Evolutionary conservation across 2,329 filamentous ascomycete genomes (phyloP).

Genomic region (Phyllosticta capitalensis): DNA sequence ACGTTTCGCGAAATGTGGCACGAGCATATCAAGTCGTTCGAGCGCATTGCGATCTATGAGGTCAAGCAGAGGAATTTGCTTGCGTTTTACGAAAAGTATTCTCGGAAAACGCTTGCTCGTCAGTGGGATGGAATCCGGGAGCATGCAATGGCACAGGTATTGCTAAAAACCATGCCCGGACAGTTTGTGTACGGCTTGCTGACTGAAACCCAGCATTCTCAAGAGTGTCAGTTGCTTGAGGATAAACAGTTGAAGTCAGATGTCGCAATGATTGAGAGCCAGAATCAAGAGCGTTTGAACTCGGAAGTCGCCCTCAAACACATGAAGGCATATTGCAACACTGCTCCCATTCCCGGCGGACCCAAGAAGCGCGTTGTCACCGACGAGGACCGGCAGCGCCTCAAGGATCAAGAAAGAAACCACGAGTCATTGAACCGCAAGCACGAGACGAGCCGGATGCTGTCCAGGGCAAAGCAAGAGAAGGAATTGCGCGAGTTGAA

Average conservation of each 20-base stretch:
- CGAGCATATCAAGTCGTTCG: conserved; percentile 2
- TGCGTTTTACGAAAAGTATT: conserved; percentile 5
- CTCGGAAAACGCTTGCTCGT: conserved; percentile 1
- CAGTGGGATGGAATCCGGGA: not conserved
- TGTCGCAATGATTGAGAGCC: conserved; percentile 31
- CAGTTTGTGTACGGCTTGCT: not conserved
- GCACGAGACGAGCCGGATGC: conserved; percentile 38
- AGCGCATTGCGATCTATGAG: conserved; percentile 5
- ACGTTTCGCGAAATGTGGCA: conserved; percentile 6
- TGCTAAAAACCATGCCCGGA: not conserved
- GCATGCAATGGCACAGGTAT: not conserved
- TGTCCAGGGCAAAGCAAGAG: conserved; percentile 36
- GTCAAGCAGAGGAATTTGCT: conserved; percentile 8
- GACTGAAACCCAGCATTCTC: conserved; percentile 21
- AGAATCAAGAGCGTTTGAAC: conserved; percentile 34
- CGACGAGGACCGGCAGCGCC: conserved; percentile 34
- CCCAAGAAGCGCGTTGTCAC: conserved; percentile 29
- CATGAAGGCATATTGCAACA: conserved; percentile 40
- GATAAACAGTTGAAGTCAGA: conserved; percentile 36
- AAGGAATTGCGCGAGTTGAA: conserved; percentile 22
- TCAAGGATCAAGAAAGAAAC: conserved; percentile 30
- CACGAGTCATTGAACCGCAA: conserved; percentile 32
- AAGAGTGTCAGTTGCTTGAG: conserved; percentile 33
- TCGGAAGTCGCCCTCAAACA: conserved; percentile 37
- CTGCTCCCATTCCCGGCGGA: conserved; percentile 15